Conservation (phyloP, 1,139 yeast genomes). For the Hyphopichia fennica region DNA sequence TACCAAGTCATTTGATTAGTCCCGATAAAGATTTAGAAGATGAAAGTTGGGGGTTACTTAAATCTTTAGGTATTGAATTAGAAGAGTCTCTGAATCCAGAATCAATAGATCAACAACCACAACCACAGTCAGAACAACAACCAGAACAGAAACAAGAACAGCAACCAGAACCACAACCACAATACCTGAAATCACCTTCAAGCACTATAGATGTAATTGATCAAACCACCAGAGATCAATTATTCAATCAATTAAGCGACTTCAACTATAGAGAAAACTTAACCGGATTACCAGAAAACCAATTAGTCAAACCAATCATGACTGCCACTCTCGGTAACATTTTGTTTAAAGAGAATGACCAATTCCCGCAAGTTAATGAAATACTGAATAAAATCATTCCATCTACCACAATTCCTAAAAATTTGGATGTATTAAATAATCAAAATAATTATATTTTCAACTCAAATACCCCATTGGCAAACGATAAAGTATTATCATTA, state of each 20-base stretch:
- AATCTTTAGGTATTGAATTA: slow-evolving; percentile 15
- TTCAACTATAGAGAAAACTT: slow-evolving; percentile 10
- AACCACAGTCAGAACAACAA: not conserved
- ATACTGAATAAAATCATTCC: slow-evolving; percentile 6
- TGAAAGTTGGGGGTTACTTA: slow-evolving; percentile 22
- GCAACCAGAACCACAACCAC: too few species aligned
- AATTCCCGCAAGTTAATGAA: not conserved
- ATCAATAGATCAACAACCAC: not conserved
- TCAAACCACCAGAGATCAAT: slow-evolving; percentile 8
- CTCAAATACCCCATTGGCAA: slow-evolving; percentile 42
- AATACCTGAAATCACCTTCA: too few species aligned
- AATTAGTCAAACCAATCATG: slow-evolving; percentile 25
- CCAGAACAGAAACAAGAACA: not conserved
- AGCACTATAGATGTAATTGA: not conserved
- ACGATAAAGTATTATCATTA: slow-evolving; percentile 38
- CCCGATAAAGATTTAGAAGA: slow-evolving; percentile 12
- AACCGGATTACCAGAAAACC: slow-evolving; percentile 12
- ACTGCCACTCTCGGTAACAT: slow-evolving; percentile 41
- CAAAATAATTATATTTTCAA: slow-evolving; percentile 30
- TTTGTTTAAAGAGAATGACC: slow-evolving; percentile 15
- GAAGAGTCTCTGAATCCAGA: not conserved
- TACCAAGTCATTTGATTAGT: slow-evolving; percentile 8
- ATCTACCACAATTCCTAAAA: slow-evolving; percentile 5
- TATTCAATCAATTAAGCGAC: slow-evolving; percentile 15
- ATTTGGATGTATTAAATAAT: not conserved